Evolutionary conservation across 1,139 yeast species (phyloP).

Genomic region (Protomyces pachydermus): DNA sequence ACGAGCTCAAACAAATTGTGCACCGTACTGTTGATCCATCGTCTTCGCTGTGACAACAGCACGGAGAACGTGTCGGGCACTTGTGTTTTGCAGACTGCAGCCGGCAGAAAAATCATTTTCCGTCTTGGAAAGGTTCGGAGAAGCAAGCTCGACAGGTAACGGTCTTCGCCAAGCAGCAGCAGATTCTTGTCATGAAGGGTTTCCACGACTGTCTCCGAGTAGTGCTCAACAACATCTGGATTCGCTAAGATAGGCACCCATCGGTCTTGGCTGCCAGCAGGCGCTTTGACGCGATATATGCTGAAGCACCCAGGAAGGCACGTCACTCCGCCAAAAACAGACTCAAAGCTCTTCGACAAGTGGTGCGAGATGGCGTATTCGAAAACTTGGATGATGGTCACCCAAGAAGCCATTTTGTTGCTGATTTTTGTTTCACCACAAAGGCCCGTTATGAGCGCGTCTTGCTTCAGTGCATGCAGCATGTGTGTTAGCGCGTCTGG

Average conservation of each 20-base stretch:
- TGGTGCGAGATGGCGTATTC: constrained; percentile 46
- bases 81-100: constrained; percentile 91
- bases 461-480: constrained; percentile 41
- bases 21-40: constrained; percentile 97
- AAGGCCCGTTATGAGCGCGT: constrained; percentile 42
- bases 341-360: constrained; percentile 44
- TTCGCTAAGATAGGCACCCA: constrained; percentile 97
- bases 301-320: constrained; percentile 47
- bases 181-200: constrained; percentile 88
- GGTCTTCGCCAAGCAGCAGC: constrained; percentile 86
- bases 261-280: constrained; percentile 55
- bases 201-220: constrained; percentile 80
- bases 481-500: constrained; percentile 41
- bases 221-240: constrained; percentile 93
- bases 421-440: constrained; percentile 46
- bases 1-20: constrained; percentile 91
- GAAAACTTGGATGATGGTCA: constrained; percentile 46
- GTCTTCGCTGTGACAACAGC: constrained; percentile 86
- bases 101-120: constrained; percentile 86
- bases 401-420: constrained; percentile 41
- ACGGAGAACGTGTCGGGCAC: constrained; percentile 82
- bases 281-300: constrained; percentile 41
- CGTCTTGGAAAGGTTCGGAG: constrained; percentile 88
- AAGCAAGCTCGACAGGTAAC: constrained; percentile 84
- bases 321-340: constrained; percentile 44